Conservation (phyloP, 2,329 filamentous ascomycete genomes). For the Aspergillus unguis region DNA sequence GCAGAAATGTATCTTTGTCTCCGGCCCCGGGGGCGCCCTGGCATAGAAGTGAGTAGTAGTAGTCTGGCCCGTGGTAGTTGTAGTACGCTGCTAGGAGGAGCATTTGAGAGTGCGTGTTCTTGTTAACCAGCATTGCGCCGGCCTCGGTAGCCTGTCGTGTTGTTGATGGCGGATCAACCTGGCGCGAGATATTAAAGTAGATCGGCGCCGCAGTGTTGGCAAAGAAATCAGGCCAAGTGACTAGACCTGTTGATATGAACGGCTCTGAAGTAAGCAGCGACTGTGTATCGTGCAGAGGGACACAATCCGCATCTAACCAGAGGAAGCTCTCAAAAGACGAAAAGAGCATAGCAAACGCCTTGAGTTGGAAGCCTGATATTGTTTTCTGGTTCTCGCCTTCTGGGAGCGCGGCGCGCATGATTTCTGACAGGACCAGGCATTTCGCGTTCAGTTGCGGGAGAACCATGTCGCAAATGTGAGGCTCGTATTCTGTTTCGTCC, state of each 20-base stretch:
- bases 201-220: not conserved
- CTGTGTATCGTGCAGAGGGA: constrained; percentile 44
- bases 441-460: constrained; percentile 35
- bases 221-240: constrained; percentile 3
- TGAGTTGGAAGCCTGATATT: constrained; percentile 50
- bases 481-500: constrained; percentile 34
- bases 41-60: constrained; percentile 28
- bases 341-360: constrained; percentile 54
- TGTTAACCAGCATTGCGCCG: constrained; percentile 33
- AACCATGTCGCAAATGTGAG: constrained; percentile 33
- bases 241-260: not conserved
- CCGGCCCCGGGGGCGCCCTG: constrained; percentile 26
- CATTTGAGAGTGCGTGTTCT: constrained; percentile 29
- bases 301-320: constrained; percentile 55
- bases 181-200: constrained; percentile 24
- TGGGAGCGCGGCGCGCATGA: constrained; percentile 9
- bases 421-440: constrained; percentile 39
- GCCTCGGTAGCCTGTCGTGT: constrained; percentile 34
- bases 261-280: constrained; percentile 39
- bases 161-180: constrained; percentile 28
- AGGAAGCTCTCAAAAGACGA: constrained; percentile 56
- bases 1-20: constrained; percentile 32
- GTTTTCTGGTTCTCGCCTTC: not conserved
- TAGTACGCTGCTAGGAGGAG: constrained; percentile 36
- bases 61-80: constrained; percentile 29